Evolutionary conservation across 1,284 basidiomycete species (phyloP).

Genomic region (Bondarzewia mesenterica): DNA sequence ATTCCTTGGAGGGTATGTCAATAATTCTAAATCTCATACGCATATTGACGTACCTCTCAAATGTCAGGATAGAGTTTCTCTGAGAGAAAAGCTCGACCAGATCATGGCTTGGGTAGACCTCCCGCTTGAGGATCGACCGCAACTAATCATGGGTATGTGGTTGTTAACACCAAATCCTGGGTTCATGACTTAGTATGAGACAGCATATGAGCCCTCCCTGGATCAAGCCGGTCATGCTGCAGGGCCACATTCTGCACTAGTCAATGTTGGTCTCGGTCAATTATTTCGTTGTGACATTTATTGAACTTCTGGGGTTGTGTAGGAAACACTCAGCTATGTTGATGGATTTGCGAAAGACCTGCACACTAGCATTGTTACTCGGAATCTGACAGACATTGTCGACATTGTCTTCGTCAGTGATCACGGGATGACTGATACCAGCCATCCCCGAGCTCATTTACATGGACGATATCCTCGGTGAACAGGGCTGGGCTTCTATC

Average conservation of each 20-base stretch:
- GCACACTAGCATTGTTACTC: conserved; percentile 49
- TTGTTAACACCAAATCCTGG: not conserved
- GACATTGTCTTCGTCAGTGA: conserved; percentile 89
- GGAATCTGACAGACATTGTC: conserved; percentile 77
- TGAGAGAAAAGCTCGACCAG: conserved; percentile 64
- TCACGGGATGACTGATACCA: conserved; percentile 89
- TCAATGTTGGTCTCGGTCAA: conserved; percentile 44
- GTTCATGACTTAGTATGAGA: conserved; percentile 12
- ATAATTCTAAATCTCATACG: not conserved
- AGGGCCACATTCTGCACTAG: conserved; percentile 66
- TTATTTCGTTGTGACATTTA: not conserved
- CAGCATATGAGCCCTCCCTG: conserved; percentile 70
- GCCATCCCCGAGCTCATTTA: conserved; percentile 68
- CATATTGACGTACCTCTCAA: not conserved
- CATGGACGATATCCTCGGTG: conserved; percentile 78
- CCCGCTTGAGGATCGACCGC: conserved; percentile 59
- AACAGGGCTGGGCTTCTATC: conserved; percentile 51
- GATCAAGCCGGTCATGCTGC: conserved; percentile 77
- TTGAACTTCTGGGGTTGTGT: not conserved
- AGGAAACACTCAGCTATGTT: conserved; percentile 62
- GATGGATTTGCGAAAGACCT: conserved; percentile 73
- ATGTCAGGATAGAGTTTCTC: conserved; percentile 50
- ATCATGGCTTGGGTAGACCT: conserved; percentile 75
- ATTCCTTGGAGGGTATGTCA: conserved; percentile 61
- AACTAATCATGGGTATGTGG: conserved; percentile 63